These are phyloP conservation scores for Trichosphaerium sp. DNA, from an alignment of 78 protist genomes.

Conservation along the genomic window DNA sequence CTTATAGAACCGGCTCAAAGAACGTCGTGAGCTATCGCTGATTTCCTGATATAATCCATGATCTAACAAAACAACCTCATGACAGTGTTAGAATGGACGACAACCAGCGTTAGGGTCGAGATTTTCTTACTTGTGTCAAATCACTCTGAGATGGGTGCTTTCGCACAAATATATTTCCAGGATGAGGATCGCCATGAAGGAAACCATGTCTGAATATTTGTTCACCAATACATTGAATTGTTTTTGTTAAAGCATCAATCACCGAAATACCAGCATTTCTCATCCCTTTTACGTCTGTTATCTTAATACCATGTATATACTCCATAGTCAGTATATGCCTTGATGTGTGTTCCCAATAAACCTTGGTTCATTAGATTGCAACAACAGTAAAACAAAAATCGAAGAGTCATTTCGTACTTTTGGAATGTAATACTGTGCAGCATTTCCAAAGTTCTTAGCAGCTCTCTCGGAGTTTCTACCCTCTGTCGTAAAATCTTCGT, in stretches of 20 bases:
- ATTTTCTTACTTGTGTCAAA: not conserved
- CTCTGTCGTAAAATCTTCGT: constrained; percentile 34
- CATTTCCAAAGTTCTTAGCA: constrained; percentile 16
- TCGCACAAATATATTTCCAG: not conserved
- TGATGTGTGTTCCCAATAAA: constrained; percentile 23
- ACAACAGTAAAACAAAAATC: not conserved
- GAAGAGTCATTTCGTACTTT: not conserved
- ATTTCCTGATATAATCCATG: constrained; percentile 48
- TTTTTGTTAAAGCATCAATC: constrained; percentile 4
- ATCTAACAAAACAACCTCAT: constrained; percentile 44
- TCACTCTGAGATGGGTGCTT: not conserved
- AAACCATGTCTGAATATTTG: constrained; percentile 46
- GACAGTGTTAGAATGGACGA: not conserved
- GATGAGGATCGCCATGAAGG: constrained; percentile 50
- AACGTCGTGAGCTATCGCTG: constrained; percentile 12
- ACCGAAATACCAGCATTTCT: constrained; percentile 11
- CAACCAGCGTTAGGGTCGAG: constrained; percentile 24
- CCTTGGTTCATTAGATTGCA: not conserved
- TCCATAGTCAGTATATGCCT: constrained; percentile 52
- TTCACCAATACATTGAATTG: constrained; percentile 12
- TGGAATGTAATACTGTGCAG: constrained; percentile 26
- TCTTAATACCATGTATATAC: constrained; percentile 44
- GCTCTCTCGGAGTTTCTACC: constrained; percentile 34
- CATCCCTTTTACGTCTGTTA: constrained; percentile 27
- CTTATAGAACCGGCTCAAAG: not conserved